A percentile compares a stretch with the other conserved stretches of the same genome.
These are phyloP conservation scores for Sporothrix pseudoabietina DNA, from an alignment of 2,329 filamentous ascomycete genomes.

Conservation along the genomic window DNA sequence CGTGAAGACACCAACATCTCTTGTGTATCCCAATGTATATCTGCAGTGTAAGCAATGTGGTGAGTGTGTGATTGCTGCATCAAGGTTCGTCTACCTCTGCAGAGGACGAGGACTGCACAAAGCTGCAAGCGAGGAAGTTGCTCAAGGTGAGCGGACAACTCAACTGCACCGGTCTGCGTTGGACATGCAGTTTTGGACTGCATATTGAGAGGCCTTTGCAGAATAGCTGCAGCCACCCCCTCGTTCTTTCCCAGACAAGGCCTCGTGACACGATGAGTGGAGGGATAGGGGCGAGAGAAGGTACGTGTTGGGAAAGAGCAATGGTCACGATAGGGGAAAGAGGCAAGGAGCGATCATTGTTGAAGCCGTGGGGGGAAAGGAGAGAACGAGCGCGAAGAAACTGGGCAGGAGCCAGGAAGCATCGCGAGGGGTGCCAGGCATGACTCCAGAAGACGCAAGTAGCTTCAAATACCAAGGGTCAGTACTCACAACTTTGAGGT, in stretches of 20 bases:
- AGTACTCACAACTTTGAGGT: not conserved
- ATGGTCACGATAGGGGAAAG: not conserved
- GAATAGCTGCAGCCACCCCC: conserved; percentile 18
- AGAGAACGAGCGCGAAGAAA: not conserved
- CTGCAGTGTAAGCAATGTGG: not conserved
- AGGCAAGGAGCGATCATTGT: not conserved
- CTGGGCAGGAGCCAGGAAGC: not conserved
- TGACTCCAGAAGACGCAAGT: not conserved
- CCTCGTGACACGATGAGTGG: not conserved
- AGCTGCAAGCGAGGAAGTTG: conserved; percentile 1
- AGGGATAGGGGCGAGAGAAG: not conserved
- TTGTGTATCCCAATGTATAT: not conserved
- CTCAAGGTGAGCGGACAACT: conserved; percentile 18
- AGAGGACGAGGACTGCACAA: conserved; percentile 4
- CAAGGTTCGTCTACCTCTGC: not conserved
- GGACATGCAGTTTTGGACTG: not conserved
- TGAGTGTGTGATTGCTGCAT: conserved; percentile 15
- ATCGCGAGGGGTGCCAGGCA: not conserved
- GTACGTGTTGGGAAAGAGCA: not conserved
- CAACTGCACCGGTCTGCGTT: not conserved
- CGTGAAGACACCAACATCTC: not conserved
- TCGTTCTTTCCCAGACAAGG: conserved; percentile 10
- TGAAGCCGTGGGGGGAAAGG: not conserved
- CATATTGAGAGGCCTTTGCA: not conserved
- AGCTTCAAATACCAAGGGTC: no score